Percentiles rank a stretch among this genome's conserved stretches.
Conservation (phyloP, 179 eudicot genomes). For the Actinidia chinensis region DNA sequence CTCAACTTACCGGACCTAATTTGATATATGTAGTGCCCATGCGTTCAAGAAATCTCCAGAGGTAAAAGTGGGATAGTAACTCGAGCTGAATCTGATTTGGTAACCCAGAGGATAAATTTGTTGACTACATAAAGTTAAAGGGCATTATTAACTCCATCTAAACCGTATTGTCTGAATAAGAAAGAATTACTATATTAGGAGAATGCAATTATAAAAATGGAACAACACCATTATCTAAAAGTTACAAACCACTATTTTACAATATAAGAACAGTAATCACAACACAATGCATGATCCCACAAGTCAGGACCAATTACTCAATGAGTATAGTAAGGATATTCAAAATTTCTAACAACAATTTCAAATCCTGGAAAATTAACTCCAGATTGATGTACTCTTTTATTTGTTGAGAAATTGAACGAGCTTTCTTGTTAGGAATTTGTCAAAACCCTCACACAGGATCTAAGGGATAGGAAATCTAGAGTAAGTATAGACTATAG, state of each 20-base stretch:
- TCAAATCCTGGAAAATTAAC: too few relatives aligned
- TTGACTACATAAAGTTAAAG: constrained; percentile 44
- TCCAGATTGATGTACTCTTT: too few relatives aligned
- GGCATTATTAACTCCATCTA: constrained; percentile 5
- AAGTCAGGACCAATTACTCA: background rate
- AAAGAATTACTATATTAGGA: background rate
- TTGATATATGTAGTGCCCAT: constrained; percentile 96
- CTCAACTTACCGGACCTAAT: constrained; percentile 78
- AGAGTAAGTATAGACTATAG: too few relatives aligned
- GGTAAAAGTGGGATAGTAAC: constrained; percentile 70
- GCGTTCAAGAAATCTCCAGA: constrained; percentile 90
- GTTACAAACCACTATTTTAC: background rate
- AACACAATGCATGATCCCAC: background rate
- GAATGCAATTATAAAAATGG: background rate
- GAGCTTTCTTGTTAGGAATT: too few relatives aligned
- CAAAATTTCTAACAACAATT: too few relatives aligned
- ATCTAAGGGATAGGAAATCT: too few relatives aligned
- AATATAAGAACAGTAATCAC: background rate
- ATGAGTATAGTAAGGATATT: too few relatives aligned
- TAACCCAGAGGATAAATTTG: constrained; percentile 60
- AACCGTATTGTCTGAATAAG: background rate
- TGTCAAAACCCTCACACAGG: too few relatives aligned
- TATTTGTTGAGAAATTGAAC: too few relatives aligned
- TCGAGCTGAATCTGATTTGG: constrained; percentile 79
- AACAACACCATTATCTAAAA: background rate